These are phyloP conservation scores for Zygotorulaspora sp. DNA, from an alignment of 805 yeast genomes.

Conservation along the genomic window DNA sequence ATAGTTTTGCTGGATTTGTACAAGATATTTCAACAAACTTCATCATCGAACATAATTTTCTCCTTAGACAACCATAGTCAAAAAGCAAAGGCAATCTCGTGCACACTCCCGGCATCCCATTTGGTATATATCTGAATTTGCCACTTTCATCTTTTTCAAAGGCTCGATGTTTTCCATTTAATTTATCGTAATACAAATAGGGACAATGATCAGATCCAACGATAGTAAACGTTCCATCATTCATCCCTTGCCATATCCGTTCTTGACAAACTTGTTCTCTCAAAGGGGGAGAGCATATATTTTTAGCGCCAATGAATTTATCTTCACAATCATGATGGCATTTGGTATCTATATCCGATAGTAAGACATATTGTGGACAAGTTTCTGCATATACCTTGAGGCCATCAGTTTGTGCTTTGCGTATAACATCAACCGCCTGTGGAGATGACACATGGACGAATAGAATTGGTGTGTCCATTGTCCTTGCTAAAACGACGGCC, in stretches of 20 bases:
- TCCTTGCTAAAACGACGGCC: constrained; percentile 41
- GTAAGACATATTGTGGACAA: constrained; percentile 46
- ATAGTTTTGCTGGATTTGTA: constrained; percentile 44
- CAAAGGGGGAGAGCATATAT: constrained; percentile 48
- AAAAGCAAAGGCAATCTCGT: constrained; percentile 43
- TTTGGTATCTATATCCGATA: constrained; percentile 38
- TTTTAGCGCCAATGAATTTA: constrained; percentile 45
- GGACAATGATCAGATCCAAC: constrained; percentile 47
- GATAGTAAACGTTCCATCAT: constrained; percentile 46
- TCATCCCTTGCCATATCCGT: constrained; percentile 42
- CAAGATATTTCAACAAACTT: constrained; percentile 43
- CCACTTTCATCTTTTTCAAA: constrained; percentile 36
- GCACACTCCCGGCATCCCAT: constrained; percentile 48
- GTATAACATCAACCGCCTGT: constrained; percentile 40
- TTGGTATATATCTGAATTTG: constrained; percentile 43
- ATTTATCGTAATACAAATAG: constrained; percentile 38
- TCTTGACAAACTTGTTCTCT: constrained; percentile 38
- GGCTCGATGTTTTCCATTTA: constrained; percentile 42
- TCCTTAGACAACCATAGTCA: constrained; percentile 42
- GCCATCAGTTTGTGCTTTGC: constrained; percentile 40
- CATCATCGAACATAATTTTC: constrained; percentile 38
- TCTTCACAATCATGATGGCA: constrained; percentile 31
- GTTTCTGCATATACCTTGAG: constrained; percentile 47
- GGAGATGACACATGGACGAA: constrained; percentile 48
- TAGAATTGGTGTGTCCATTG: constrained; percentile 43